phyloP scores from a whole-genome alignment of 768 basidiomycete species.

The Hydnomerulius pinastri region DNA sequence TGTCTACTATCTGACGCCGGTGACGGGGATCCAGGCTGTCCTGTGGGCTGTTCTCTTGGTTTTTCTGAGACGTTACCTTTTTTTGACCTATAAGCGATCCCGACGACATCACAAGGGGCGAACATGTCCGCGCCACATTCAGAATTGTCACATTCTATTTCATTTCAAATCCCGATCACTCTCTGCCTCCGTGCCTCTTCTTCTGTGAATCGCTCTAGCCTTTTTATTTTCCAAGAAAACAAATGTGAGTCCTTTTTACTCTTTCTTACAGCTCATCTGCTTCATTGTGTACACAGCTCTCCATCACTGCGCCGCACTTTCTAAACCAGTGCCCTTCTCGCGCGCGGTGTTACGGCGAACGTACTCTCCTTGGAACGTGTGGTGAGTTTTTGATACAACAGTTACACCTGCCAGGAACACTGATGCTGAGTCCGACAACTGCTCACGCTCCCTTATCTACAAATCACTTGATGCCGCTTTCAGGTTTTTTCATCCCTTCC shows the following conservation, averaged over 20 bases:
- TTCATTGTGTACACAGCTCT: no score
- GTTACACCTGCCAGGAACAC: neutral
- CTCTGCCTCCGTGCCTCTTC: no score
- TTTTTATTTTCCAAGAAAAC: no score
- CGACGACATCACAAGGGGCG: neutral
- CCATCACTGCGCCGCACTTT: no score
- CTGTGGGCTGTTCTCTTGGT: no score
- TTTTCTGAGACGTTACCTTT: neutral
- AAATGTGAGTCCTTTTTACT: no score
- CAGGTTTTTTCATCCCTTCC: constrained; percentile 2
- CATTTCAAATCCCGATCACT: constrained; percentile 8
- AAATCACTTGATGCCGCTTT: neutral
- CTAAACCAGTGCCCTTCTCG: no score
- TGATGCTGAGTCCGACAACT: neutral
- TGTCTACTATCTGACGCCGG: no score
- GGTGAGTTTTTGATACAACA: constrained; percentile 1
- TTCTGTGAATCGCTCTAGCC: no score
- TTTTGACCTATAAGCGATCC: neutral
- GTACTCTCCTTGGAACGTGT: neutral
- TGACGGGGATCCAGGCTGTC: no score
- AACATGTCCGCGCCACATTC: no score
- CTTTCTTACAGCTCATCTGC: no score
- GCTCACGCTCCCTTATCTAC: constrained; percentile 1
- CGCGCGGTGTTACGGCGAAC: neutral
- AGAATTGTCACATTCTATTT: neutral